phyloP scores from a whole-genome alignment of 441 rosid species.

The Pelargonium citronellum region DNA sequence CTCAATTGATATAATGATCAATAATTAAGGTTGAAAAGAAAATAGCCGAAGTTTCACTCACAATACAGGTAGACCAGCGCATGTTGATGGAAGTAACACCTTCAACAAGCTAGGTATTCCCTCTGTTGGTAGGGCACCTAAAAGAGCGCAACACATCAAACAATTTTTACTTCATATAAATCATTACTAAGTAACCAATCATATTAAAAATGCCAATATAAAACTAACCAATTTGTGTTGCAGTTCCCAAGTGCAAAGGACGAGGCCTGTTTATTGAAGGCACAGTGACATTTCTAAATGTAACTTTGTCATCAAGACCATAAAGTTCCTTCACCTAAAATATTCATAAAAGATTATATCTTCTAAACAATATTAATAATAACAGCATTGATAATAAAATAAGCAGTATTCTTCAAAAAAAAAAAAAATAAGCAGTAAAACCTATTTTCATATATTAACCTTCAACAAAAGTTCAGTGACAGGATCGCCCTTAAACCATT shows the following conservation, averaged over 20 bases:
- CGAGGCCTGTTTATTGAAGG: conserved; percentile 75
- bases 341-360: conserved; percentile 3
- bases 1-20: neutral
- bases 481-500: conserved; percentile 86
- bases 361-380: conserved; percentile 8
- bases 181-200: conserved; percentile 13
- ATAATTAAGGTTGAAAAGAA: neutral
- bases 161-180: neutral
- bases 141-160: conserved; percentile 13
- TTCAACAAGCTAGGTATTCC: conserved; percentile 95
- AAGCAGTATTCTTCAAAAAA: too few species aligned
- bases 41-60: conserved; percentile 33
- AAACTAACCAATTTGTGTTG: conserved; percentile 87
- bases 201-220: conserved; percentile 15
- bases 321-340: conserved; percentile 83
- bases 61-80: conserved; percentile 74
- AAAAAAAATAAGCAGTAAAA: too few species aligned
- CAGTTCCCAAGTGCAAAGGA: conserved; percentile 84
- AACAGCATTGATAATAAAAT: conserved; percentile 7
- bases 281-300: conserved; percentile 72
- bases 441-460: conserved; percentile 33
- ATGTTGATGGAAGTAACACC: conserved; percentile 85
- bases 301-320: conserved; percentile 69
- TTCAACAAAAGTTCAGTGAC: conserved; percentile 56
- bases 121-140: conserved; percentile 91